A percentile compares a stretch with the other conserved stretches of the same genome.
Evolutionary conservation across 1,284 basidiomycete species (phyloP).

Genomic region (Anthracocystis walkeri): DNA sequence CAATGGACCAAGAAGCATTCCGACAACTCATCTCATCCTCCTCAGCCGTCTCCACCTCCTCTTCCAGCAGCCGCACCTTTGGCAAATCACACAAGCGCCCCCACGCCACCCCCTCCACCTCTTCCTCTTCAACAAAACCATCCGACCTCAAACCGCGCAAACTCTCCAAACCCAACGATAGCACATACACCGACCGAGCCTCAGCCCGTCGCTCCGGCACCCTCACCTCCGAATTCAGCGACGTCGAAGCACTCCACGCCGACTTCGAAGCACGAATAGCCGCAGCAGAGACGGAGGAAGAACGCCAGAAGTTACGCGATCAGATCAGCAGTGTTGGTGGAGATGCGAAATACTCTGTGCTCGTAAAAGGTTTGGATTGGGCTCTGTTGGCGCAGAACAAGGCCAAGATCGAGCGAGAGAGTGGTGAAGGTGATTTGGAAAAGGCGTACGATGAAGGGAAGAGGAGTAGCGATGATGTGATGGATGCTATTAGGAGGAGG

Average conservation of each 20-base stretch:
- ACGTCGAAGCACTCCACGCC: constrained; percentile 83
- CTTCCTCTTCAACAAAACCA: constrained; percentile 15
- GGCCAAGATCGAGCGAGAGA: constrained; percentile 74
- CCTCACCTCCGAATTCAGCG: constrained; percentile 36
- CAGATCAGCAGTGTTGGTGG: constrained; percentile 87
- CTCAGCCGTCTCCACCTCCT: constrained; percentile 7
- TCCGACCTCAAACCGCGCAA: constrained; percentile 37
- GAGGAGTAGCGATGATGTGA: constrained; percentile 75
- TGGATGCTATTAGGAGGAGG: constrained; percentile 79
- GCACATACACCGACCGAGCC: constrained; percentile 45
- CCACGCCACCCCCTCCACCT: constrained; percentile 1
- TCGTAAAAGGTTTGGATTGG: constrained; percentile 90
- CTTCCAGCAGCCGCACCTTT: constrained; percentile 15
- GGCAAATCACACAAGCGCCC: constrained; percentile 35
- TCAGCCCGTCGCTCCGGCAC: constrained; percentile 37
- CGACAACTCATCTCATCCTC: constrained; percentile 48
- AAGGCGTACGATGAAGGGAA: constrained; percentile 73
- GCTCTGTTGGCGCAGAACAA: constrained; percentile 85
- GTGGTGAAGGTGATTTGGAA: constrained; percentile 83
- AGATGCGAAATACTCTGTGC: constrained; percentile 83
- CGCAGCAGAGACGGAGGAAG: constrained; percentile 74
- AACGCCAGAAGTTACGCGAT: constrained; percentile 75
- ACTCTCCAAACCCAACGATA: not conserved
- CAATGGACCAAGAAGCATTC: constrained; percentile 63
- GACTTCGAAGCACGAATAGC: constrained; percentile 78